These are phyloP conservation scores for Blepharisma japonicum DNA, from an alignment of 73 alveolate species.

Conservation along the genomic window DNA sequence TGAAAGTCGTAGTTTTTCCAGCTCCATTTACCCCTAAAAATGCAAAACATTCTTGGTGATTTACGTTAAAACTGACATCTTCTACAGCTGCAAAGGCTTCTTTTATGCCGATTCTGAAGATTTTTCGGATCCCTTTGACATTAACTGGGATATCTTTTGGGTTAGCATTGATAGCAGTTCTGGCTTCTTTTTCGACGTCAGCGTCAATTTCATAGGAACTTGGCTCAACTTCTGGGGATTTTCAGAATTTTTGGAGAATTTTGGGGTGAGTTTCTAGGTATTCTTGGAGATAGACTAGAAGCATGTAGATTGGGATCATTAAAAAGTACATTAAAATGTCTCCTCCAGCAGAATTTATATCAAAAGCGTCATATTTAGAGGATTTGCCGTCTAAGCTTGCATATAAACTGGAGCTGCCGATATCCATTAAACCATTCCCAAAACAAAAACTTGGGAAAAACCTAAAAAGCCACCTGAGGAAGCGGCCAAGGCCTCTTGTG, in stretches of 20 bases:
- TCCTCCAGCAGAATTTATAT: constrained; percentile 47
- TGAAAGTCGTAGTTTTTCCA: constrained; percentile 97
- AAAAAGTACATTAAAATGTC: constrained; percentile 35
- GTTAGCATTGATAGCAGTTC: constrained; percentile 30
- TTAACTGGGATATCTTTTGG: constrained; percentile 52
- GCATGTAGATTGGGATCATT: constrained; percentile 33
- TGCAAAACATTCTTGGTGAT: constrained; percentile 97
- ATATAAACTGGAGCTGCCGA: constrained; percentile 40
- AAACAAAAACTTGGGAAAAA: constrained; percentile 89
- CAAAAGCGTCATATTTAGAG: constrained; percentile 29
- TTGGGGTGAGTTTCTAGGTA: constrained; percentile 38
- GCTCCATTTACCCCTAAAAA: constrained; percentile 98
- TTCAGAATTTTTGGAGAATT: constrained; percentile 29
- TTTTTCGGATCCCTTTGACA: constrained; percentile 63
- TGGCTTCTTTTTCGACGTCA: constrained; percentile 52
- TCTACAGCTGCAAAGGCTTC: constrained; percentile 78
- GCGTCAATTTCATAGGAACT: constrained; percentile 33
- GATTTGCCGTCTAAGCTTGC: constrained; percentile 33
- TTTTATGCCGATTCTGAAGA: constrained; percentile 26
- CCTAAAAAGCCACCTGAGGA: constrained; percentile 73
- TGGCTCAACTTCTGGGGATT: constrained; percentile 28
- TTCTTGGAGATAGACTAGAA: constrained; percentile 44
- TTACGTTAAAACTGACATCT: constrained; percentile 83
- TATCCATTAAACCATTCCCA: constrained; percentile 74
- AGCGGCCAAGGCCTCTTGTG: constrained; percentile 56